phyloP scores from a whole-genome alignment of 2,329 filamentous ascomycete genomes.

The Didymellaceae sp. region DNA sequence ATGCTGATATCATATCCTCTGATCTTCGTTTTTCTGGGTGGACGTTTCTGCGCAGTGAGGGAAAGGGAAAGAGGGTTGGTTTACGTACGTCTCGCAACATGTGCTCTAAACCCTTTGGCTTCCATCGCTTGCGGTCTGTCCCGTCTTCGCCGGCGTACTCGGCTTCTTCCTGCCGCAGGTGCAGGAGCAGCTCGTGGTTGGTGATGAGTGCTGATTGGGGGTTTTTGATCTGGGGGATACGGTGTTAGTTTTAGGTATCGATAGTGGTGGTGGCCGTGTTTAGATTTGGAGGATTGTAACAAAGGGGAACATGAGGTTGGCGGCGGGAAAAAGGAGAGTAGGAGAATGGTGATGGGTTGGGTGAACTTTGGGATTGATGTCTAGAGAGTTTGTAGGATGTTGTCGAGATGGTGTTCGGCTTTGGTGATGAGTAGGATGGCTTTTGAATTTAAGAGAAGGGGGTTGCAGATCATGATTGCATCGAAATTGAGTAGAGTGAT shows the following conservation, averaged over 20 bases:
- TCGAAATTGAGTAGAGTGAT: background rate
- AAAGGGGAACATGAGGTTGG: too few species aligned
- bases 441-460: too few species aligned
- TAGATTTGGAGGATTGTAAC: too few species aligned
- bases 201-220: constrained; percentile 72
- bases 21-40: too few species aligned
- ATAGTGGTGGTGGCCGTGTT: background rate
- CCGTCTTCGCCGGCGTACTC: constrained; percentile 43
- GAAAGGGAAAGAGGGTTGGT: background rate
- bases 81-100: constrained; percentile 68
- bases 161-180: constrained; percentile 42
- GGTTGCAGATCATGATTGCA: too few species aligned
- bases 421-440: too few species aligned
- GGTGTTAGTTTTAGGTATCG: background rate
- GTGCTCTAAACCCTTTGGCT: constrained; percentile 63
- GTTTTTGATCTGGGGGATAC: constrained; percentile 68
- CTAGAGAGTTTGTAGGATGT: too few species aligned
- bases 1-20: background rate
- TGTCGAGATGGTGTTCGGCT: too few species aligned
- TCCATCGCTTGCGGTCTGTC: constrained; percentile 32
- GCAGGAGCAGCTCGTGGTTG: constrained; percentile 73
- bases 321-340: too few species aligned
- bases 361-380: too few species aligned
- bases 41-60: too few species aligned
- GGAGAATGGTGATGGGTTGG: too few species aligned